Percentiles rank a stretch among this genome's conserved stretches.
Conservation (phyloP, 305 asterid genomes). For the Solanum aculeatissimum region DNA sequence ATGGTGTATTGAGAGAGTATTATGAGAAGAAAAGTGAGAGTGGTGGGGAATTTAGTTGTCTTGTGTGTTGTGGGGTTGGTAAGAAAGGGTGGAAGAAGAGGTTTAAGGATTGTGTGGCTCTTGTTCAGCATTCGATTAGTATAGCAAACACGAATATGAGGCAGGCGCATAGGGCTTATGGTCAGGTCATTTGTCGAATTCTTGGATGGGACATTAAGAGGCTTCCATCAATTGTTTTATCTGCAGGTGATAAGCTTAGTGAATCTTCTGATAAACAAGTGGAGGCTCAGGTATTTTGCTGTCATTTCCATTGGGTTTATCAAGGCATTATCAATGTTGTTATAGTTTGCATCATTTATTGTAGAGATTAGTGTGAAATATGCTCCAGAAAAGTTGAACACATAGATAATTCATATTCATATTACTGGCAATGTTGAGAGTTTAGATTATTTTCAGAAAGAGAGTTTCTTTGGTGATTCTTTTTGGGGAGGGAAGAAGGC, state of each 20-base stretch:
- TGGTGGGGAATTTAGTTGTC: not conserved
- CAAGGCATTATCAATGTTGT: not conserved
- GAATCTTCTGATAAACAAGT: not conserved
- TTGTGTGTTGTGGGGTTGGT: slow-evolving; percentile 1
- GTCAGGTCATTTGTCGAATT: not conserved
- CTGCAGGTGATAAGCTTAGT: not conserved
- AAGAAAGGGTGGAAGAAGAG: not conserved
- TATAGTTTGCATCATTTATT: not conserved
- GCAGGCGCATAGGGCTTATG: not conserved
- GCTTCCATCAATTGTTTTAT: not conserved
- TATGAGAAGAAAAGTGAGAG: slow-evolving; percentile 1
- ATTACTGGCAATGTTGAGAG: not conserved
- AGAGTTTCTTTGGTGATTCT: not conserved
- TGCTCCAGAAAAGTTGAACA: not conserved
- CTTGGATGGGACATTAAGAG: slow-evolving; percentile 4
- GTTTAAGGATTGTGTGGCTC: slow-evolving; percentile 4
- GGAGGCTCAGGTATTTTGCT: slow-evolving; percentile 1
- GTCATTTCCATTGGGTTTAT: not conserved
- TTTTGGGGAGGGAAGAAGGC: not conserved
- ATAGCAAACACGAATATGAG: not conserved
- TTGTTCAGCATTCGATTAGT: slow-evolving; percentile 5
- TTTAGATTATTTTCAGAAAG: not conserved
- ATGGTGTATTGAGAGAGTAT: not conserved
- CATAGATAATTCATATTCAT: not conserved
- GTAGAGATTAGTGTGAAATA: not conserved